These are phyloP conservation scores for Stereocaulon alpinum DNA, from an alignment of 495 filamentous ascomycete species.

Conservation along the genomic window DNA sequence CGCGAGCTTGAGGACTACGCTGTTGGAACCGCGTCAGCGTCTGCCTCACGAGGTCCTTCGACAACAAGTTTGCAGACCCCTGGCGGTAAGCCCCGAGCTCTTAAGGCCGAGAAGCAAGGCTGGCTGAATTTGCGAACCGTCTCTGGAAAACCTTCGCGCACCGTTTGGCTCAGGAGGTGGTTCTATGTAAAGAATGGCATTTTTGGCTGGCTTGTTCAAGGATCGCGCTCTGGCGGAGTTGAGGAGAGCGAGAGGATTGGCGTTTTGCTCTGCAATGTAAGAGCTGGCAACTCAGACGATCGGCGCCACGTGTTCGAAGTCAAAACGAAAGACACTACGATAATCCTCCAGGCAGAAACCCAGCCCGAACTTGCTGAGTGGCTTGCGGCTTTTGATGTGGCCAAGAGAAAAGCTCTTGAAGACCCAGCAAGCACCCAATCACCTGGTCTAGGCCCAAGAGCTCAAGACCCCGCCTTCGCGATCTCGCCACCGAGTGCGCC, in stretches of 20 bases:
- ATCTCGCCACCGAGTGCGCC: constrained; percentile 81
- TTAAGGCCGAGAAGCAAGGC: constrained; percentile 70
- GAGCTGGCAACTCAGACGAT: constrained; percentile 85
- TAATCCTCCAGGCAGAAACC: constrained; percentile 86
- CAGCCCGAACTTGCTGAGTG: constrained; percentile 83
- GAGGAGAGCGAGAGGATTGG: constrained; percentile 95
- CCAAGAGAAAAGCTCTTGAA: constrained; percentile 86
- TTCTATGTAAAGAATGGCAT: constrained; percentile 91
- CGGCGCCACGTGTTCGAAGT: constrained; percentile 96
- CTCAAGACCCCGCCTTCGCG: constrained; percentile 76
- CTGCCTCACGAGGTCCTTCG: constrained; percentile 61
- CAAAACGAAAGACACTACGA: constrained; percentile 89
- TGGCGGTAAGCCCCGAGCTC: constrained; percentile 23
- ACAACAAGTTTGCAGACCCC: constrained; percentile 38
- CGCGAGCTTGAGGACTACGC: constrained; percentile 91
- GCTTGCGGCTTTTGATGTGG: constrained; percentile 83
- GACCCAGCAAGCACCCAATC: constrained; percentile 54
- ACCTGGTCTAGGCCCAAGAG: constrained; percentile 42
- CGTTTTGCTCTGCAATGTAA: constrained; percentile 83
- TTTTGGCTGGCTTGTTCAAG: constrained; percentile 91
- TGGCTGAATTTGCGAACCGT: constrained; percentile 81
- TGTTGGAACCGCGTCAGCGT: constrained; percentile 70
- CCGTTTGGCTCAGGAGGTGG: constrained; percentile 83
- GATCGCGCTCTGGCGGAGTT: constrained; percentile 71
- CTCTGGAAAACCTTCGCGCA: constrained; percentile 78